These are phyloP conservation scores for Nannochloropsis gaditana DNA, from an alignment of 108 stramenopile genomes.

Conservation along the genomic window DNA sequence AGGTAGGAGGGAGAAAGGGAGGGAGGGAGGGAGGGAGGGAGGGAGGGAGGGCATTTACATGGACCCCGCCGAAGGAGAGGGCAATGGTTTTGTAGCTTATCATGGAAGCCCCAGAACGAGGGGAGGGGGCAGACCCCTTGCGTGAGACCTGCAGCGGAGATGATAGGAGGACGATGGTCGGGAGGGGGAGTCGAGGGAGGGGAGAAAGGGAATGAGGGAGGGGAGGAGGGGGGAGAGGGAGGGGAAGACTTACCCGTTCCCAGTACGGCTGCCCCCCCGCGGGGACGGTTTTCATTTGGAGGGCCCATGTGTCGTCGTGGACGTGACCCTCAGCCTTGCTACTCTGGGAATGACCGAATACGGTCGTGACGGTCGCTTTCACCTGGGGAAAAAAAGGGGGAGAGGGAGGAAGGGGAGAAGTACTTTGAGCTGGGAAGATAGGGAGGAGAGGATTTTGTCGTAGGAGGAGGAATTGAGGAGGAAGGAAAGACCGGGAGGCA, in stretches of 20 bases:
- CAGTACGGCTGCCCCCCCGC: conserved; percentile 42
- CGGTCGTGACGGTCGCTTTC: not conserved
- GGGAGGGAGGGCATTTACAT: not conserved
- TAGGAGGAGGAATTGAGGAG: not conserved
- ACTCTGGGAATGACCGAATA: not conserved
- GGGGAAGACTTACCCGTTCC: conserved; percentile 25
- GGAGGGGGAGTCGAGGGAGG: not conserved
- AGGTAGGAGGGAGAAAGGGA: not conserved
- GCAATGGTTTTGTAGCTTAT: conserved; percentile 55
- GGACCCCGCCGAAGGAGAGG: conserved; percentile 55
- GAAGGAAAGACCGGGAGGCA: not conserved
- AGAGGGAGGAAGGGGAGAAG: not conserved
- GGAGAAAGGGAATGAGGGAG: conserved; percentile 14
- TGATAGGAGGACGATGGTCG: not conserved
- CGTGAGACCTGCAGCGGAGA: not conserved
- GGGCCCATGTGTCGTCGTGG: conserved; percentile 57
- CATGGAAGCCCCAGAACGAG: conserved; percentile 50
- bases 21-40: not conserved
- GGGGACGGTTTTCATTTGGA: conserved; percentile 44
- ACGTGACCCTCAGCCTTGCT: conserved; percentile 33
- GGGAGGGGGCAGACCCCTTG: conserved; percentile 53
- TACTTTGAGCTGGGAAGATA: not conserved
- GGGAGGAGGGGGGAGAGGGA: not conserved
- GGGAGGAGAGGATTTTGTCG: not conserved
- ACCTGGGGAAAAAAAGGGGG: not conserved